phyloP scores from a whole-genome alignment of 768 basidiomycete species.

The Filobasidium wieringae region DNA sequence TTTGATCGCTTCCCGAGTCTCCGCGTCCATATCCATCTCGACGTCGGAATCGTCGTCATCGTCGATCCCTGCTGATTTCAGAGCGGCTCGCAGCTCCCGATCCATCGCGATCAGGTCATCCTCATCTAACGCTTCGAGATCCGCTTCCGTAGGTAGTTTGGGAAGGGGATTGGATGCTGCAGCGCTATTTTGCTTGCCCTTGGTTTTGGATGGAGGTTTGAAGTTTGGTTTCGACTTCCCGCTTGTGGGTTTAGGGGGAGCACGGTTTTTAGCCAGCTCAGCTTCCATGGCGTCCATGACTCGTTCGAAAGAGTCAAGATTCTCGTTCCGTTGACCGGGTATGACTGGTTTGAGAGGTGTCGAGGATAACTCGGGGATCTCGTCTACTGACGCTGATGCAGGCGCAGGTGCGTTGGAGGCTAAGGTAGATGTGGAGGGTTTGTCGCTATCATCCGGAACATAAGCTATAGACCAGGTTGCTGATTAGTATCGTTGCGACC shows the following conservation, averaged over 20 bases:
- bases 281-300: conserved; percentile 94
- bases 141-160: conserved; percentile 38
- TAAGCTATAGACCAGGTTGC: conserved; percentile 6
- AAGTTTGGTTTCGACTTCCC: not conserved
- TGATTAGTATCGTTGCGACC: not conserved
- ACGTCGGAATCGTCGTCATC: conserved; percentile 48
- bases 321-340: conserved; percentile 45
- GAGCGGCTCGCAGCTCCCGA: conserved; percentile 58
- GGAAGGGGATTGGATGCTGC: conserved; percentile 17
- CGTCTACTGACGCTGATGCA: not conserved
- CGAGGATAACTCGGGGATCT: not conserved
- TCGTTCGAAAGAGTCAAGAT: conserved; percentile 81
- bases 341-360: not conserved
- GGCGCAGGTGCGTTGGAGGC: not conserved
- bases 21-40: conserved; percentile 37
- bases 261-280: conserved; percentile 47
- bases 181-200: conserved; percentile 19
- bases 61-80: conserved; percentile 45
- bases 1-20: conserved; percentile 26
- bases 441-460: conserved; percentile 2
- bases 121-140: conserved; percentile 52
- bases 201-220: not conserved
- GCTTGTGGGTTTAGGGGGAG: not conserved
- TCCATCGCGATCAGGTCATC: conserved; percentile 69
- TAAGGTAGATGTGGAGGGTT: not conserved